phyloP scores from a whole-genome alignment of 2,329 filamentous ascomycete species.

The Hansfordia pulvinata region DNA sequence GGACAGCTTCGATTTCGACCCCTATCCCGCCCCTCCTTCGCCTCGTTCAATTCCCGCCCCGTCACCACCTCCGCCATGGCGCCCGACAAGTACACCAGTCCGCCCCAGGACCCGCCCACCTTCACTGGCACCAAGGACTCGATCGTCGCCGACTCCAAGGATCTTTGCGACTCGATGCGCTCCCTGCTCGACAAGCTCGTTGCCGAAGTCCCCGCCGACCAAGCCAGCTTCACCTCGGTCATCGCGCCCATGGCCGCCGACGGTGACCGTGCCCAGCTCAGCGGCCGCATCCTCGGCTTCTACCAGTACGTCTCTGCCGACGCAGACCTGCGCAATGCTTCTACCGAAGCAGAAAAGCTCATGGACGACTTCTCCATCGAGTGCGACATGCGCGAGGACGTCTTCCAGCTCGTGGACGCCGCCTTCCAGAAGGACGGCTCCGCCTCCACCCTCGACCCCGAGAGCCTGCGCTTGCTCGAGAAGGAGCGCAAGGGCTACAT shows the following conservation, averaged over 20 bases:
- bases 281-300: conserved; percentile 58
- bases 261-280: conserved; percentile 50
- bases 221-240: conserved; percentile 40
- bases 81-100: conserved; percentile 52
- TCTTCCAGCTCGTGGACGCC: conserved; percentile 54
- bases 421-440: conserved; percentile 41
- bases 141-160: conserved; percentile 54
- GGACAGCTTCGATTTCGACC: conserved; percentile 34
- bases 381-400: conserved; percentile 67
- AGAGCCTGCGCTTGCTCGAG: conserved; percentile 59
- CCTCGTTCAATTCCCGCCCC: conserved; percentile 12
- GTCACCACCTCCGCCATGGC: conserved; percentile 47
- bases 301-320: conserved; percentile 68
- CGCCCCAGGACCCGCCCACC: conserved; percentile 64
- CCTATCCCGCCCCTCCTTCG: conserved; percentile 13
- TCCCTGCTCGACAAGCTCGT: conserved; percentile 54
- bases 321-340: conserved; percentile 57
- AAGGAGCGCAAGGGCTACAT: conserved; percentile 70
- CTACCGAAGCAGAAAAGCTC: conserved; percentile 61
- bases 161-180: conserved; percentile 49
- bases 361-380: conserved; percentile 70
- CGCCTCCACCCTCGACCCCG: conserved; percentile 44
- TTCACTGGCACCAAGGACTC: conserved; percentile 63
- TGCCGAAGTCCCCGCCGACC: conserved; percentile 37
- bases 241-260: conserved; percentile 57